A percentile compares a stretch with the other conserved stretches of the same genome.
phyloP scores from a whole-genome alignment of 2,329 filamentous ascomycete species.

The Pochonia chlamydosporia region DNA sequence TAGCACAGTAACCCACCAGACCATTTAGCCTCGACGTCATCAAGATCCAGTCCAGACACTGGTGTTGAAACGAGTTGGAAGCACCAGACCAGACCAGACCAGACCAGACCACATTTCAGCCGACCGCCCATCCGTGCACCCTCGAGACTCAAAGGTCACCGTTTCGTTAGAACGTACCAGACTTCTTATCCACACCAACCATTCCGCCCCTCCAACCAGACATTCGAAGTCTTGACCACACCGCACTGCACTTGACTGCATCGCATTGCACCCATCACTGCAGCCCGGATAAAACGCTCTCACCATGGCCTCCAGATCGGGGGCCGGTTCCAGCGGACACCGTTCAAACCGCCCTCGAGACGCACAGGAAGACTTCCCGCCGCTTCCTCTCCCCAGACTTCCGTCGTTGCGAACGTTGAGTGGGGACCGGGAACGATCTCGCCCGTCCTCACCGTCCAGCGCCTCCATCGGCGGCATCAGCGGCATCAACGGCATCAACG shows the following conservation, averaged over 20 bases:
- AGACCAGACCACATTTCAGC: no score
- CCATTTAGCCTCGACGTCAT: no score
- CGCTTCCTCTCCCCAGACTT: constrained; percentile 20
- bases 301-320: constrained; percentile 27
- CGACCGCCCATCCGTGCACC: no score
- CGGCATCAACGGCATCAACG: neutral
- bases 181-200: no score
- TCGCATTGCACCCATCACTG: neutral
- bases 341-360: constrained; percentile 24
- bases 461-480: neutral
- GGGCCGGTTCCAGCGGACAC: constrained; percentile 23
- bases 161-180: no score
- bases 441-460: constrained; percentile 8
- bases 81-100: no score
- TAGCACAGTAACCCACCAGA: no score
- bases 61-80: no score
- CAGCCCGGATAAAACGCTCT: neutral
- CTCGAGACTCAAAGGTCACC: no score
- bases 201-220: neutral
- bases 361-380: constrained; percentile 23
- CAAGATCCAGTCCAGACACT: no score
- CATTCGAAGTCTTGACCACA: neutral
- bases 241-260: neutral
- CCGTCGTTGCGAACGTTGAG: constrained; percentile 26
- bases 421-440: constrained; percentile 20